Evolutionary conservation across 306 rosid genomes (phyloP).

Genomic region (Purshia tridentata): DNA sequence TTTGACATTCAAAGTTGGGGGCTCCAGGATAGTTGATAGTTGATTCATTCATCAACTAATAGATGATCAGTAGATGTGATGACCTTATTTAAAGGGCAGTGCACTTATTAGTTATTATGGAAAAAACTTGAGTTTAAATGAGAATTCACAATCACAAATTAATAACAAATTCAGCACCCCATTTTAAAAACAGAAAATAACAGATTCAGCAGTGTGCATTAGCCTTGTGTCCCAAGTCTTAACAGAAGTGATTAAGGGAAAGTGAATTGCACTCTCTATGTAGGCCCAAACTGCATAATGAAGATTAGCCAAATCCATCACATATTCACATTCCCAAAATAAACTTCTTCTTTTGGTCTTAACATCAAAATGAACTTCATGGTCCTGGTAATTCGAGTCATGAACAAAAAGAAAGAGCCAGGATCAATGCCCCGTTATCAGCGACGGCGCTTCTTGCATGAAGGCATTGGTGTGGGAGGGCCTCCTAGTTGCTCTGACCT

Average conservation of each 20-base stretch:
- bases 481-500: conserved; percentile 3
- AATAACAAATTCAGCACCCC: neutral
- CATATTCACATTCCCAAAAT: neutral
- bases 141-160: too few species aligned
- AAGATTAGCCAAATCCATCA: too few species aligned
- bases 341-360: too few species aligned
- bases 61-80: too few species aligned
- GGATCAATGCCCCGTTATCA: neutral
- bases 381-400: neutral
- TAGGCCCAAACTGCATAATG: neutral
- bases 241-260: neutral
- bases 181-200: neutral
- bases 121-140: too few species aligned
- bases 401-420: neutral
- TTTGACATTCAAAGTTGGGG: too few species aligned
- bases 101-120: too few species aligned
- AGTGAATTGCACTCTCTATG: neutral
- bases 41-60: too few species aligned
- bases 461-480: conserved; percentile 16
- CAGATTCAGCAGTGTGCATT: neutral
- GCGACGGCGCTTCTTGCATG: conserved; percentile 6
- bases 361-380: neutral
- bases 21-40: too few species aligned
- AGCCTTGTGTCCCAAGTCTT: neutral
- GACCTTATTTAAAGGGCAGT: too few species aligned